phyloP scores from a whole-genome alignment of 371 early-diverging fungal species.

The Haplosporangium sp. region DNA sequence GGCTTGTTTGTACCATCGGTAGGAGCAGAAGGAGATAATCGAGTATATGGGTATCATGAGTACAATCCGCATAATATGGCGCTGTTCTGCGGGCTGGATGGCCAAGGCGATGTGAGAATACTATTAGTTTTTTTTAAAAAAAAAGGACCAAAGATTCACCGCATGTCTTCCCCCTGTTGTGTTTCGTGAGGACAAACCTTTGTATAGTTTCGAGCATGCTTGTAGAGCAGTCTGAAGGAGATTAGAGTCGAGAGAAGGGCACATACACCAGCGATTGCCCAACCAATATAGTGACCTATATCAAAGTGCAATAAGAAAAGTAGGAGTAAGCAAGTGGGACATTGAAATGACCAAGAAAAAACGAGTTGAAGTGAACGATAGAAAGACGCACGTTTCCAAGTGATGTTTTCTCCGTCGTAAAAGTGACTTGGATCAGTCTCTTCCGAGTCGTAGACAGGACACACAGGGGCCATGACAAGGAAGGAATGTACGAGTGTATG shows the following conservation, averaged over 20 bases:
- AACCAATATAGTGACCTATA: conserved; percentile 61
- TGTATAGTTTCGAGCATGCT: conserved; percentile 64
- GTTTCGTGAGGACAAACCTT: conserved; percentile 15
- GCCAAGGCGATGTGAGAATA: neutral
- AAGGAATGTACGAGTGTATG: conserved; percentile 1
- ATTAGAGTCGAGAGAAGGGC: conserved; percentile 59
- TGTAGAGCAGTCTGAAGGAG: conserved; percentile 57
- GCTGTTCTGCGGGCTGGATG: conserved; percentile 61
- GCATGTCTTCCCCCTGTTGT: too few species aligned
- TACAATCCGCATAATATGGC: conserved; percentile 72
- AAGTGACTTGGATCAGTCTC: conserved; percentile 36
- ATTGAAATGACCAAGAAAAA: neutral
- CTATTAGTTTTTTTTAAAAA: neutral
- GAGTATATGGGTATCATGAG: conserved; percentile 81
- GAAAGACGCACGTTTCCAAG: conserved; percentile 45
- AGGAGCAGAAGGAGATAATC: conserved; percentile 70
- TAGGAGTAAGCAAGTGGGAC: neutral
- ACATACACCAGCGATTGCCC: conserved; percentile 60
- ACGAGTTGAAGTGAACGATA: neutral
- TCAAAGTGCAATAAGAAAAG: neutral
- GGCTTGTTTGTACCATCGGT: conserved; percentile 69
- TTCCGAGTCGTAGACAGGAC: conserved; percentile 32
- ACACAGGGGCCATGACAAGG: conserved; percentile 13
- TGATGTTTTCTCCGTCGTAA: conserved; percentile 40
- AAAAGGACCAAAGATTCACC: neutral